Conservation (phyloP, 306 rosid genomes). For the Rosa rugosa region DNA sequence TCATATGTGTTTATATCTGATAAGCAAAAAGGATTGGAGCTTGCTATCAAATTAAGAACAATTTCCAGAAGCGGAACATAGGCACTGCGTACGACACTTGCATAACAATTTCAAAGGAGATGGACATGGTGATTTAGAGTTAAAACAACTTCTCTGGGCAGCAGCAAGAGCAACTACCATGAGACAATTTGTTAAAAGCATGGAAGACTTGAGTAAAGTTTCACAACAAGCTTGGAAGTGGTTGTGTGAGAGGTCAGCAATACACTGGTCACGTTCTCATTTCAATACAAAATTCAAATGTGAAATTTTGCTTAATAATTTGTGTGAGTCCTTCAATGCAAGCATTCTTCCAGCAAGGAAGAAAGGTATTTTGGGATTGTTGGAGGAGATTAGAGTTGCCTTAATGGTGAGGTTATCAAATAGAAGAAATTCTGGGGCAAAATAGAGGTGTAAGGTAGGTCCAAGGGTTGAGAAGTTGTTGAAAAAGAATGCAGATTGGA, state of each 20-base stretch:
- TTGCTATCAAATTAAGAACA: neutral
- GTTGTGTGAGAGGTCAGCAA: neutral
- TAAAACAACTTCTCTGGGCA: neutral
- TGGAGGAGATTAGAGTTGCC: neutral
- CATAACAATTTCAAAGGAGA: neutral
- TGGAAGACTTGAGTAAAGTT: neutral
- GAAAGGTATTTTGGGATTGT: neutral
- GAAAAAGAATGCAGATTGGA: neutral
- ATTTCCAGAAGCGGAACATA: neutral
- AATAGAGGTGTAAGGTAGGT: neutral
- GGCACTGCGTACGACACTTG: neutral
- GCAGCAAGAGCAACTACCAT: neutral
- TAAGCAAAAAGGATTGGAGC: neutral
- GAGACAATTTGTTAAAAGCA: neutral
- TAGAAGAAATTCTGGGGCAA: neutral
- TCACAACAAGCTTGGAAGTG: neutral
- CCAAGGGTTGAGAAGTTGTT: neutral
- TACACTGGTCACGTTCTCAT: neutral
- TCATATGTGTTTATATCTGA: neutral
- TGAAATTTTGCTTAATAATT: neutral
- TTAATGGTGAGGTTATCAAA: neutral
- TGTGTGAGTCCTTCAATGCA: neutral
- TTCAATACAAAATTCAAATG: neutral
- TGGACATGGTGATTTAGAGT: neutral
- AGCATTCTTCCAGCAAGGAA: neutral